Percentiles rank a stretch among this genome's conserved stretches.
Evolutionary conservation across 2,329 filamentous ascomycete species (phyloP).

Genomic region (Sclerotinia glacialis): DNA sequence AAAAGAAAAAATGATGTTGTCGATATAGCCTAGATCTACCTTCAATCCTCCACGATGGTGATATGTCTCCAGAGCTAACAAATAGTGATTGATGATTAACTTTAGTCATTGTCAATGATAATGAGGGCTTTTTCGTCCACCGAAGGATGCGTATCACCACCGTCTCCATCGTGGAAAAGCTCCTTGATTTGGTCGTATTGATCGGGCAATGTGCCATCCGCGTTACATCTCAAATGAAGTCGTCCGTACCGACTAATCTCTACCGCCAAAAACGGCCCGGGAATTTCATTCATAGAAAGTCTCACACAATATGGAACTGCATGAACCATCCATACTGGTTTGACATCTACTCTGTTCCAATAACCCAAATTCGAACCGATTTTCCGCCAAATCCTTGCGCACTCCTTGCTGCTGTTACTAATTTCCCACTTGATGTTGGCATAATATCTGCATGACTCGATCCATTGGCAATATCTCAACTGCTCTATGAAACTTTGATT

Average conservation of each 20-base stretch:
- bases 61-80: neutral
- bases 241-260: rapidly evolving
- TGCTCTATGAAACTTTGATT: neutral
- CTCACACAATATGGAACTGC: neutral
- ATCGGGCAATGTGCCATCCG: neutral
- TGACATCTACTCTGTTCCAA: neutral
- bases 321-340: neutral
- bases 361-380: neutral
- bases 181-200: neutral
- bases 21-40: neutral
- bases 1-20: no score
- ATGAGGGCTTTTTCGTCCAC: neutral
- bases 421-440: neutral
- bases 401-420: neutral
- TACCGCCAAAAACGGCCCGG: neutral
- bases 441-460: neutral
- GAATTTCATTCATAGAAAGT: neutral
- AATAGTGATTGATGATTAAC: neutral
- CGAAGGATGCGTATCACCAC: neutral
- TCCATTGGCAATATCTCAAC: neutral
- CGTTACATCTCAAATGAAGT: neutral
- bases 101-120: neutral
- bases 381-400: neutral
- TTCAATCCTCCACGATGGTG: neutral
- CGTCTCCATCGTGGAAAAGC: neutral